Evolutionary conservation across 768 basidiomycete genomes (phyloP), one percentile per base, ranked within the genome.

Genomic region (Lentinula sp.): DNA sequence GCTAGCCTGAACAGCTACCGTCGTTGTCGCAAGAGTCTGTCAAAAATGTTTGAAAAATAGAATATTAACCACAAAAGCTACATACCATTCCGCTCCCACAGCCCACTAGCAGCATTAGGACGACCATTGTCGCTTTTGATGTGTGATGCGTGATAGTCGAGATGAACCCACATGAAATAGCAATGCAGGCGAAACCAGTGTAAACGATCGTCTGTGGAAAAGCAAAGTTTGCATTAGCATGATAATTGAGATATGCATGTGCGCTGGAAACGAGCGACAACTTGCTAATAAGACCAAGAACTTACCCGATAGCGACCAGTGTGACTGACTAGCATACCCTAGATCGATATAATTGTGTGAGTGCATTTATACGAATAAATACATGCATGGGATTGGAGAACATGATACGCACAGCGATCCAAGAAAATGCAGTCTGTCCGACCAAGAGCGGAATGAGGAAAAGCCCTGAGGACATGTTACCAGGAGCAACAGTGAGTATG

Each of bases 1-100:
- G 31, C 86, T 85, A 0, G 88, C 88, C 67, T 92, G 90, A 9
- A 83, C 85, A 0, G 86, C 86, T 4, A 88, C 82, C 0, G 87
- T 89, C 0, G 85, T 87, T 0, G 85, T 87, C 68, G 83, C 81
- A 7, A 82, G 65, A 0, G 82, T 84, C 81, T 85, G 42, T 21
- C 50, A 15, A 16, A 39, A 32, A 11, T 16, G 5, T 34, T 16
- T 9, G 1, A 23, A 9, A 0, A 5, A 23, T 23, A 4, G 1
- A 6, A 11, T 13, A 35, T 28, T n/a, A 13, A 53, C 7, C 6
- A 10, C 7, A 5, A 34, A 11, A 4, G 37, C 32, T 18, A 10
- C 6, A 42, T 28, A 80, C 78, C 68, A 82, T 79, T 6, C 88
- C 88, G 18, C 84, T 82, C 1, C 87, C 88, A 5, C 78, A 64